These are phyloP conservation scores for Trichoderma polysporum DNA, from an alignment of 2,329 filamentous ascomycete genomes.

Conservation along the genomic window DNA sequence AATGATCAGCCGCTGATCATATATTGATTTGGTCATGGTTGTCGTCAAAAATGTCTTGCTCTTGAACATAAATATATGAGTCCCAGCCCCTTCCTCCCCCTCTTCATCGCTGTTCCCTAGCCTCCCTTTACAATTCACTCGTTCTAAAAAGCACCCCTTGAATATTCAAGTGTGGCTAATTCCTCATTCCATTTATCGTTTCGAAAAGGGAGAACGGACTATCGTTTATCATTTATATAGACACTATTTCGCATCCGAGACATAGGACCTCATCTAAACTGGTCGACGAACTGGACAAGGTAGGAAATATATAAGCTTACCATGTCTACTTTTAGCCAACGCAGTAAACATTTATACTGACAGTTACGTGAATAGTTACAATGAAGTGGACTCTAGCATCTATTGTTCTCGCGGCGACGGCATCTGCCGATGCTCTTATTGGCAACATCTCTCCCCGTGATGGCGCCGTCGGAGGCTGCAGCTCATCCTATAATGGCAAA, in stretches of 20 bases:
- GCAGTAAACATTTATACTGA: not conserved
- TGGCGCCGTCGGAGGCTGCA: constrained; percentile 54
- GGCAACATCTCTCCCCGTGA: constrained; percentile 49
- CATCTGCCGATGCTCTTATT: constrained; percentile 40
- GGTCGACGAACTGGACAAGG: not conserved
- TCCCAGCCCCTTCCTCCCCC: not conserved
- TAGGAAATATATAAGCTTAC: not conserved
- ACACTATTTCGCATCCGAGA: not conserved
- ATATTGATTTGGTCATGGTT: not conserved
- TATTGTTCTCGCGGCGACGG: constrained; percentile 44
- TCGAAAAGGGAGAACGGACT: constrained; percentile 14
- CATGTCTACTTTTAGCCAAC: not conserved
- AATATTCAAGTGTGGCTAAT: constrained; percentile 1
- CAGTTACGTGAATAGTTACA: constrained; percentile 21
- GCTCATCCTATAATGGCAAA: constrained; percentile 46
- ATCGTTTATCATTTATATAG: not conserved
- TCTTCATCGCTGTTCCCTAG: not conserved
- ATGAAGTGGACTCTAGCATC: constrained; percentile 37
- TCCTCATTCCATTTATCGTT: constrained; percentile 40
- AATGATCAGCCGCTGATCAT: not conserved
- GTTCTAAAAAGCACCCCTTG: not conserved
- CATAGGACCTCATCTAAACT: not conserved
- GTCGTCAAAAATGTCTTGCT: not conserved
- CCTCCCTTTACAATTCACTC: not conserved
- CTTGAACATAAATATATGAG: not conserved